phyloP scores from a whole-genome alignment of 257 asterid genomes.

The Penstemon barbatus region DNA sequence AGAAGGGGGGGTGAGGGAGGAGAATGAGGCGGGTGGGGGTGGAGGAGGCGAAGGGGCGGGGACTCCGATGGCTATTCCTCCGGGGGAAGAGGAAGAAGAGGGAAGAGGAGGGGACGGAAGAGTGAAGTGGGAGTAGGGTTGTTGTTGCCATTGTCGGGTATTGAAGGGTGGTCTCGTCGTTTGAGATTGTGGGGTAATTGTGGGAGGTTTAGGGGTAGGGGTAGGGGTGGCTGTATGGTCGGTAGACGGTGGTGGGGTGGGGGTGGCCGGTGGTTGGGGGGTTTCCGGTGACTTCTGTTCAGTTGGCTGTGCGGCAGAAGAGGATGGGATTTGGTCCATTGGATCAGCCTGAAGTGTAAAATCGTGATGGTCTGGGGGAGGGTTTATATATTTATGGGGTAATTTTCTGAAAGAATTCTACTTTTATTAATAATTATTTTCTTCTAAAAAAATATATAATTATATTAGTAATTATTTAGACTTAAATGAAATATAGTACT shows the following conservation, averaged over 20 bases:
- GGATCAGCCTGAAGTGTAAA: no score
- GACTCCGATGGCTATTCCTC: slow-evolving; percentile 80
- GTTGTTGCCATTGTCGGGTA: slow-evolving; percentile 66
- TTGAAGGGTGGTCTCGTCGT: slow-evolving; percentile 47
- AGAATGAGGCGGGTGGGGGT: slow-evolving; percentile 58
- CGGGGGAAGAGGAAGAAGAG: slow-evolving; percentile 53
- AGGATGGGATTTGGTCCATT: no score
- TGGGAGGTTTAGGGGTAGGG: slow-evolving; percentile 31
- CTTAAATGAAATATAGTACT: no score
- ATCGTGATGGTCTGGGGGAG: no score
- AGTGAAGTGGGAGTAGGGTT: slow-evolving; percentile 51
- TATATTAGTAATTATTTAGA: no score
- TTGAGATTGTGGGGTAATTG: slow-evolving; percentile 38
- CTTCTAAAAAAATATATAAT: no score
- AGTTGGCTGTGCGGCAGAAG: no score
- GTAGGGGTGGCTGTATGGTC: slow-evolving; percentile 19
- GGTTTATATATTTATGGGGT: no score
- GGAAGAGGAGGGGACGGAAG: slow-evolving; percentile 65
- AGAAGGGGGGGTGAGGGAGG: slow-evolving; percentile 59
- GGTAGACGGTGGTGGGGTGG: slow-evolving; percentile 32
- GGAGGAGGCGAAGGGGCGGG: slow-evolving; percentile 65
- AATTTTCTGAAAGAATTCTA: no score
- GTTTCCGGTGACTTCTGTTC: no score
- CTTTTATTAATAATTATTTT: no score
- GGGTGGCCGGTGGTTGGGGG: slow-evolving; percentile 34